These are phyloP conservation scores for Beauveria asiatica DNA, from an alignment of 2,329 filamentous ascomycete species.

Conservation along the genomic window DNA sequence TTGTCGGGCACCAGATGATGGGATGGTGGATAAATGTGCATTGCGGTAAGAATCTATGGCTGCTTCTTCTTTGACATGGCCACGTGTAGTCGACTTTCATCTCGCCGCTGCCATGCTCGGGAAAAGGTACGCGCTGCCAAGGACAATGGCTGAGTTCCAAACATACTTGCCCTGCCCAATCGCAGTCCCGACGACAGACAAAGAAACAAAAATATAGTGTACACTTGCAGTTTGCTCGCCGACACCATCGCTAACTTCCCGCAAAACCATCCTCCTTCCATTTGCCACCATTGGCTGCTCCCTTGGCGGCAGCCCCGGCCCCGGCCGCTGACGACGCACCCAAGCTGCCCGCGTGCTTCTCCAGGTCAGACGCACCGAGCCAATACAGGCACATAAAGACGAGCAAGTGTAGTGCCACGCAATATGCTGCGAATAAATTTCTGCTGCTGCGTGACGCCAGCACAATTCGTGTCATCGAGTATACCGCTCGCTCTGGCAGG, in stretches of 20 bases:
- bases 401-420: slow-evolving; percentile 76
- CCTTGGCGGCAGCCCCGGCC: slow-evolving; percentile 36
- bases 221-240: not conserved
- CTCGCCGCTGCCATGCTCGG: not conserved
- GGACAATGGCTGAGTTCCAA: not conserved
- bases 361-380: slow-evolving; percentile 62
- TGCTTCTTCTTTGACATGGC: not conserved
- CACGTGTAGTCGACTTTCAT: not conserved
- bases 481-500: slow-evolving; percentile 80
- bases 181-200: not conserved
- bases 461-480: slow-evolving; percentile 84
- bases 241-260: slow-evolving; percentile 18
- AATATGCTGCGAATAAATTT: slow-evolving; percentile 90
- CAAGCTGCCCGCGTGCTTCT: slow-evolving; percentile 50
- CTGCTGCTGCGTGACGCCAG: slow-evolving; percentile 82
- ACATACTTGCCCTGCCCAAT: not conserved
- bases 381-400: slow-evolving; percentile 84
- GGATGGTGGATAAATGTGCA: not conserved
- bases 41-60: not conserved
- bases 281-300: slow-evolving; percentile 36
- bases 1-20: not conserved
- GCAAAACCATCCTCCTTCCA: slow-evolving; percentile 59
- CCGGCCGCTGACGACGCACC: slow-evolving; percentile 38
- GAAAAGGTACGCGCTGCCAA: slow-evolving; percentile 7
- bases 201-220: not conserved